Base-by-base conservation (phyloP, 371 early-diverging fungal genomes). In the Mucor lusitanicus region DNA sequence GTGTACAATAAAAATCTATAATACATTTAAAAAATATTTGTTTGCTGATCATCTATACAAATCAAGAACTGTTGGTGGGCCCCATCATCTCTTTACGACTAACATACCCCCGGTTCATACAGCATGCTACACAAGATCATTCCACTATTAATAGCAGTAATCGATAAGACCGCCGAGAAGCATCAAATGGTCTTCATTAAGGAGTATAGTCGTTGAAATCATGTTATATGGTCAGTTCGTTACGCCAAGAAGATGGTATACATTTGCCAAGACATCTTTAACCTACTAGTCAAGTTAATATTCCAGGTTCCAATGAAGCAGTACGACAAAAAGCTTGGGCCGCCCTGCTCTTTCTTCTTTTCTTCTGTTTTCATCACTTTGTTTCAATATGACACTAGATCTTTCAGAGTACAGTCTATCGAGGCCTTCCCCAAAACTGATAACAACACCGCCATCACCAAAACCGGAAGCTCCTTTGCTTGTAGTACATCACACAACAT, bases 191-290 rank as follows among this genome's bases (percentile, higher is more conserved):
- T 12, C 6, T 35, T 35, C 37, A 35, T 35, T 35, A 12, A 35
- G 12, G 0, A 17, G 9, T 0, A 40, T 17, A 40, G 0, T 13
- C 17, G 5, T 40, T 15, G 40, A 17, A 46, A 46, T 46, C 46
- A 46, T 46, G 46, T 46, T 46, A 46, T 46, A 19, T 19, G 21
- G 23, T 21, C 46, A 46, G n/a, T 46, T 46, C 3, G 46, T 46
- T 19, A 21, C 23, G 46, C 46, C 46, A 46, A 46, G 46, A 46
- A 46, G 46, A 19, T 46, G 46, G 21, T 46, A 21, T 21, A 8
- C 46, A 19, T 59, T 39, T 59, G 59, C 59, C 59, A 59, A 59
- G 57, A 57, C 57, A 32, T 57, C 57, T 19, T 33, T 19, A 57
- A 33, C 33, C 8, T 21, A 19, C 7, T 3, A 17, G 30, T 32